Percentiles rank a stretch among this genome's conserved stretches.
phyloP scores from a whole-genome alignment of 2,329 filamentous ascomycete species.

The Trichoderma polysporum region DNA sequence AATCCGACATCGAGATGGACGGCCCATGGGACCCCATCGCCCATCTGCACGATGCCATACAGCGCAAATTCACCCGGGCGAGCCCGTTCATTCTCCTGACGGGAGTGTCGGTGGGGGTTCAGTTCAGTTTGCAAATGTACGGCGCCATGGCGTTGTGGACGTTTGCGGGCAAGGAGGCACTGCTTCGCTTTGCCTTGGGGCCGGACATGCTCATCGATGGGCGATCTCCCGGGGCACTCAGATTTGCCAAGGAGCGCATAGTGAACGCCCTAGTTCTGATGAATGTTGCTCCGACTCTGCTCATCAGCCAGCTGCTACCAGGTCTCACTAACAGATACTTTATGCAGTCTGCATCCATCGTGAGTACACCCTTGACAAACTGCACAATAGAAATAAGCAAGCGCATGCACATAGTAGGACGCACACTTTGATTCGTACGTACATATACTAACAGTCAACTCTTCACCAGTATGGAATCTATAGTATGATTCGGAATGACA shows the following conservation, averaged over 20 bases:
- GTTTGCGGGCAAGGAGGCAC: slow-evolving; percentile 51
- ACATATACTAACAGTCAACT: slow-evolving; percentile 1
- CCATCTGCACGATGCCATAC: slow-evolving; percentile 59
- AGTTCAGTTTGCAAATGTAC: slow-evolving; percentile 55
- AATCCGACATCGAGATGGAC: slow-evolving; percentile 72
- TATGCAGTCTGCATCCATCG: slow-evolving; percentile 43
- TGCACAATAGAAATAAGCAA: background rate
- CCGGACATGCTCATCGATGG: slow-evolving; percentile 33
- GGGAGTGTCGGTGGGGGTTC: slow-evolving; percentile 50
- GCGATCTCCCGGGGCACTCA: slow-evolving; percentile 27
- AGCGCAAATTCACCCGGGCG: slow-evolving; percentile 53
- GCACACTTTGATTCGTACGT: too few relatives aligned
- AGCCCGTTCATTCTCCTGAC: slow-evolving; percentile 65
- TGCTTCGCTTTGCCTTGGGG: slow-evolving; percentile 44
- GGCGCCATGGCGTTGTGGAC: slow-evolving; percentile 50
- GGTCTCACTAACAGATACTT: slow-evolving; percentile 43
- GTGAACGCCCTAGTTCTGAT: slow-evolving; percentile 41
- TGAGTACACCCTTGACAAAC: slow-evolving; percentile 32
- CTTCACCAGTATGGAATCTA: slow-evolving; percentile 47
- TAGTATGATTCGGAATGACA: slow-evolving; percentile 45
- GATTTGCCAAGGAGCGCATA: slow-evolving; percentile 33
- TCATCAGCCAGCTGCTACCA: slow-evolving; percentile 46
- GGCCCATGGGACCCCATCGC: slow-evolving; percentile 74
- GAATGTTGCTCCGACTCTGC: slow-evolving; percentile 47
- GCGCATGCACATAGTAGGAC: background rate